Evolutionary conservation across 352 stramenopile genomes (phyloP).

Genomic region (Pythium pyrilobum): DNA sequence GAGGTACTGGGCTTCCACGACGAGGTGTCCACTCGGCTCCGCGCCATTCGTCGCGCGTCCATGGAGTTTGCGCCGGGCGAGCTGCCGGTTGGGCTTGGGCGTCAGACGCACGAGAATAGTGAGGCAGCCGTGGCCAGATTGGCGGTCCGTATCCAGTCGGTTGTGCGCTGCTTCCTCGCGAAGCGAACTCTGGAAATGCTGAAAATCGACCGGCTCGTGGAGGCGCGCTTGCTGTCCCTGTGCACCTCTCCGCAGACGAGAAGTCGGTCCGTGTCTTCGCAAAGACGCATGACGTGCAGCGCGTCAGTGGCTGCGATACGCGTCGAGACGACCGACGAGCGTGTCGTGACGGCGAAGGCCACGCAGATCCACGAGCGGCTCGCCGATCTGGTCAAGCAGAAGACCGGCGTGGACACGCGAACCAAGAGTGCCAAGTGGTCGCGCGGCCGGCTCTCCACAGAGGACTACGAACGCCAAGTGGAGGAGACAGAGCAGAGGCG

Average conservation of each 20-base stretch:
- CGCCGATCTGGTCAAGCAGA: constrained; percentile 12
- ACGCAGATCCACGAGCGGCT: constrained; percentile 10
- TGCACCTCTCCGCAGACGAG: neutral
- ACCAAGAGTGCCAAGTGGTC: constrained; percentile 19
- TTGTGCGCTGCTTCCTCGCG: constrained; percentile 38
- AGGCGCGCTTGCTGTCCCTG: constrained; percentile 33
- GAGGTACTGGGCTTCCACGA: constrained; percentile 34
- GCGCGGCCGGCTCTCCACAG: constrained; percentile 14
- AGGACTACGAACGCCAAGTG: constrained; percentile 26
- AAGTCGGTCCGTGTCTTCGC: neutral
- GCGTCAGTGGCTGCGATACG: constrained; percentile 4
- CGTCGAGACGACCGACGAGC: constrained; percentile 2
- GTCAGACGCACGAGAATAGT: neutral
- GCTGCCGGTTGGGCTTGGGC: neutral
- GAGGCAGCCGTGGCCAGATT: neutral
- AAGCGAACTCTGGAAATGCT: constrained; percentile 31
- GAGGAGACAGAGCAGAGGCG: constrained; percentile 19
- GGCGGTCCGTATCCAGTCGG: constrained; percentile 38
- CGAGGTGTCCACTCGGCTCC: constrained; percentile 21
- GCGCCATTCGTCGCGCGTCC: constrained; percentile 29
- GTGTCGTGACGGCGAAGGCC: neutral
- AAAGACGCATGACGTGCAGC: constrained; percentile 4
- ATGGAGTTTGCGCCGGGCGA: constrained; percentile 14
- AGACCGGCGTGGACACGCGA: constrained; percentile 11
- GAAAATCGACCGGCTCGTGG: constrained; percentile 50